These are phyloP conservation scores for Elongisporangium undulatum DNA, from an alignment of 352 stramenopile species.

Conservation along the genomic window DNA sequence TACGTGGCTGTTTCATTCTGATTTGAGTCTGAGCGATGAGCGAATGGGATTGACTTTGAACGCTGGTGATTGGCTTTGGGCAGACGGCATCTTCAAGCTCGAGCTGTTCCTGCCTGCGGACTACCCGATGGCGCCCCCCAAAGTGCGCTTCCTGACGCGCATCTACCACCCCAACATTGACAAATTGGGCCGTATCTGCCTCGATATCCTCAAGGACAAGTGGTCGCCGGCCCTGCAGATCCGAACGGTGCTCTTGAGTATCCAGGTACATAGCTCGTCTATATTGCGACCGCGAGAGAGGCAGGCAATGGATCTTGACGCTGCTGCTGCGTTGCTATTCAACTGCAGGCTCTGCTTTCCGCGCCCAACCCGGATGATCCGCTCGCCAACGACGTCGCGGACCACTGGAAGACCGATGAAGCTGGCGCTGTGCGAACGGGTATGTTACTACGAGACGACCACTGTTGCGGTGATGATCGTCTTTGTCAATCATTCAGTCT, in stretches of 20 bases:
- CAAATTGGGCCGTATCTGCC: constrained; percentile 96
- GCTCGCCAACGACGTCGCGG: constrained; percentile 96
- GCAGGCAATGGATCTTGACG: not conserved
- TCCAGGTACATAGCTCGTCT: constrained; percentile 65
- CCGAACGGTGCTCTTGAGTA: constrained; percentile 95
- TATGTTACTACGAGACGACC: constrained; percentile 9
- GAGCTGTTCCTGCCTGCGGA: constrained; percentile 97
- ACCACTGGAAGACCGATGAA: constrained; percentile 97
- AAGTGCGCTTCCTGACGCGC: constrained; percentile 97
- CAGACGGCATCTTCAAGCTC: constrained; percentile 93
- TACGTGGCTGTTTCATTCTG: constrained; percentile 24
- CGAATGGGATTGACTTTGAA: not conserved
- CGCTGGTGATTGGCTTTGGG: not conserved
- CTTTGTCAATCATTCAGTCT: constrained; percentile 6
- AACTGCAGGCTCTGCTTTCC: constrained; percentile 83
- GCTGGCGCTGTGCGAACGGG: constrained; percentile 85
- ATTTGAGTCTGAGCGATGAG: not conserved
- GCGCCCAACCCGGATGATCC: constrained; percentile 97
- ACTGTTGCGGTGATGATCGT: not conserved
- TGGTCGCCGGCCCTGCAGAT: constrained; percentile 99
- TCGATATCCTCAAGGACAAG: constrained; percentile 99
- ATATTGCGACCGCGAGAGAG: no score
- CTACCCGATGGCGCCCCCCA: constrained; percentile 97
- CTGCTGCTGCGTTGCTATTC: not conserved
- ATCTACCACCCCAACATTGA: constrained; percentile 99